A percentile compares a stretch with the other conserved stretches of the same genome.
Evolutionary conservation across 495 filamentous ascomycete species (phyloP).

Genomic region (Podospora bellae-mahoneyi): DNA sequence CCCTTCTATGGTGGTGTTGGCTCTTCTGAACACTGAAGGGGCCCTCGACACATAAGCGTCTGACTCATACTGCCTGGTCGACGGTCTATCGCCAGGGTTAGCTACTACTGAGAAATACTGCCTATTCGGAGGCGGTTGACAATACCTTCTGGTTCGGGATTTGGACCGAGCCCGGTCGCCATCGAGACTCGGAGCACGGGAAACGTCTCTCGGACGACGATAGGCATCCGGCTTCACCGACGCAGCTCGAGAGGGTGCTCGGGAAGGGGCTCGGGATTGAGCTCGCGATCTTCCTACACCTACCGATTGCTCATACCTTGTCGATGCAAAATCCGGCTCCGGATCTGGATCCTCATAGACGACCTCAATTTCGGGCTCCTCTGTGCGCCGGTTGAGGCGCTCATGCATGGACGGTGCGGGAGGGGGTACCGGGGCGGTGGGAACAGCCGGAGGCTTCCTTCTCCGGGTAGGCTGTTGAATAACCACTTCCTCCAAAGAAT

Average conservation of each 20-base stretch:
- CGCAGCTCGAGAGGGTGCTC: constrained; percentile 24
- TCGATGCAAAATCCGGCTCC: constrained; percentile 16
- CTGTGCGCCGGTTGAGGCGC: constrained; percentile 21
- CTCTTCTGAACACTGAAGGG: constrained; percentile 29
- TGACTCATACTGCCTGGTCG: constrained; percentile 40
- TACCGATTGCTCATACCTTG: constrained; percentile 24
- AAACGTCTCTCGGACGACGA: constrained; percentile 32
- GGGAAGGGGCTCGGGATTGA: constrained; percentile 8
- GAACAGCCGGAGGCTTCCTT: constrained; percentile 15
- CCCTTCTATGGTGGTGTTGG: constrained; percentile 33
- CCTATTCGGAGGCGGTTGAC: constrained; percentile 1
- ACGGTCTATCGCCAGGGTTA: constrained; percentile 27
- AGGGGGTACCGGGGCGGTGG: constrained; percentile 20
- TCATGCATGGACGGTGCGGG: constrained; percentile 24
- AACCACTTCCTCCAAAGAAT: constrained; percentile 36
- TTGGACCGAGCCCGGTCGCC: constrained; percentile 34
- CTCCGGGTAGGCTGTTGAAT: constrained; percentile 19
- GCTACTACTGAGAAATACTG: constrained; percentile 5
- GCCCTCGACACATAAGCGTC: constrained; percentile 30
- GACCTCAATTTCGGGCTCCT: constrained; percentile 25
- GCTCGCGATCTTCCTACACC: neutral
- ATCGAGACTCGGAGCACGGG: constrained; percentile 27
- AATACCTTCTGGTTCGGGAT: constrained; percentile 39
- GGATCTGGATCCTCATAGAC: constrained; percentile 25
- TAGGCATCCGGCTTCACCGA: constrained; percentile 23